A percentile compares a stretch with the other conserved stretches of the same genome.
These are phyloP conservation scores for Botrytis cinerea DNA, from an alignment of 2,329 filamentous ascomycete species.

Conservation along the genomic window DNA sequence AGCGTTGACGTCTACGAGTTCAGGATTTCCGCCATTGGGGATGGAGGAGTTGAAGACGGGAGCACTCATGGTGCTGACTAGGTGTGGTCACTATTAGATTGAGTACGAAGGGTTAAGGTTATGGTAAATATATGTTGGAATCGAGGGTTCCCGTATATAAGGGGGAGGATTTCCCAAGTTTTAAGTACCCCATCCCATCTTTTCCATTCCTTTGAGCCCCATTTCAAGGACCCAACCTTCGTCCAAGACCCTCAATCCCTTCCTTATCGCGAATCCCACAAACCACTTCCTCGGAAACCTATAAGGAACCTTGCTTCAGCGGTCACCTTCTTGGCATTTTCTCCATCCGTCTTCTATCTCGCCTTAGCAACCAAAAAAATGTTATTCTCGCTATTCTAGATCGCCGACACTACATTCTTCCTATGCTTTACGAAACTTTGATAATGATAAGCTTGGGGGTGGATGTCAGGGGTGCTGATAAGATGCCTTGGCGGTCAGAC, in stretches of 20 bases:
- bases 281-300: neutral
- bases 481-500: conserved; percentile 1
- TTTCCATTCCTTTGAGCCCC: neutral
- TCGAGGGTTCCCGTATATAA: neutral
- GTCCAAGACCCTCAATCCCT: neutral
- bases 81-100: neutral
- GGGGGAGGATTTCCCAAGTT: neutral
- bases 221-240: neutral
- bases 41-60: conserved; percentile 36
- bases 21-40: conserved; percentile 57
- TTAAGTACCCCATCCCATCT: neutral
- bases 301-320: neutral
- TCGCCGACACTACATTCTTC: neutral
- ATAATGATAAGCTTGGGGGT: neutral
- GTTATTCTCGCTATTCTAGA: neutral
- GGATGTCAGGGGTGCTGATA: neutral
- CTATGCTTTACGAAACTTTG: neutral
- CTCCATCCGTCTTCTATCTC: neutral
- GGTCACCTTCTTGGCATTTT: neutral
- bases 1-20: conserved; percentile 51
- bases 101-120: neutral
- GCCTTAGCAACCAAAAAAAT: neutral
- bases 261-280: neutral
- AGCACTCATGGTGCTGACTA: neutral
- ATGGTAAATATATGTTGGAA: neutral